These are phyloP conservation scores for Torulaspora gathmanii DNA, from an alignment of 805 yeast genomes.

Conservation along the genomic window DNA sequence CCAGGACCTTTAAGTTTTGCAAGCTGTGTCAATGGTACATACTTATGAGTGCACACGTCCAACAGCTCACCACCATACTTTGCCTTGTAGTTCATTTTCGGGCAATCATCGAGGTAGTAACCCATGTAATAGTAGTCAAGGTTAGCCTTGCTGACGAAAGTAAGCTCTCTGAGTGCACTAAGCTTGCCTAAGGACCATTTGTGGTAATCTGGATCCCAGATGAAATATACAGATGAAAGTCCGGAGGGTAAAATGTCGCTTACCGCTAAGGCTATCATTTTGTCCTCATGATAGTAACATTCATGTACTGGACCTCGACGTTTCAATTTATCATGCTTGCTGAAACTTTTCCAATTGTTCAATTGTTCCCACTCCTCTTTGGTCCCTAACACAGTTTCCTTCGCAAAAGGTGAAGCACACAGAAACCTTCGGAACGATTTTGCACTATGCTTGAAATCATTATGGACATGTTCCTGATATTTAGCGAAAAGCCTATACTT, in stretches of 20 bases:
- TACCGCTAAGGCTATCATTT: constrained; percentile 69
- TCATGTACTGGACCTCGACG: constrained; percentile 69
- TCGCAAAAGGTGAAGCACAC: constrained; percentile 61
- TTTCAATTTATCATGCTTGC: constrained; percentile 17
- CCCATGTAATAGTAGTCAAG: constrained; percentile 62
- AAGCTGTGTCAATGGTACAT: constrained; percentile 29
- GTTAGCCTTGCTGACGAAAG: constrained; percentile 42
- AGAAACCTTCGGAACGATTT: constrained; percentile 58
- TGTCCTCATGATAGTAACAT: constrained; percentile 60
- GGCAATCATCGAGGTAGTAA: constrained; percentile 71
- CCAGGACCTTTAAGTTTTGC: constrained; percentile 24
- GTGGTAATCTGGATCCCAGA: constrained; percentile 80
- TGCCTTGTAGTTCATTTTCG: constrained; percentile 76
- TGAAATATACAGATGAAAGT: constrained; percentile 78
- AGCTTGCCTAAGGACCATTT: constrained; percentile 70
- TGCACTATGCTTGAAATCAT: constrained; percentile 49
- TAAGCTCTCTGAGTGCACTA: constrained; percentile 67
- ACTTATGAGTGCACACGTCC: constrained; percentile 49
- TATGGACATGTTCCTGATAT: constrained; percentile 69
- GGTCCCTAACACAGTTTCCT: constrained; percentile 22
- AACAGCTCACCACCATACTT: constrained; percentile 72
- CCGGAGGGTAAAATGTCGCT: constrained; percentile 72
- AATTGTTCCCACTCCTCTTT: constrained; percentile 27
- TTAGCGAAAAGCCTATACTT: constrained; percentile 59
- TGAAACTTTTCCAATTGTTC: constrained; percentile 38